Percentiles rank a stretch among this genome's conserved stretches.
Conservation (phyloP, 352 stramenopile species). For the Vaucheria bursata region DNA sequence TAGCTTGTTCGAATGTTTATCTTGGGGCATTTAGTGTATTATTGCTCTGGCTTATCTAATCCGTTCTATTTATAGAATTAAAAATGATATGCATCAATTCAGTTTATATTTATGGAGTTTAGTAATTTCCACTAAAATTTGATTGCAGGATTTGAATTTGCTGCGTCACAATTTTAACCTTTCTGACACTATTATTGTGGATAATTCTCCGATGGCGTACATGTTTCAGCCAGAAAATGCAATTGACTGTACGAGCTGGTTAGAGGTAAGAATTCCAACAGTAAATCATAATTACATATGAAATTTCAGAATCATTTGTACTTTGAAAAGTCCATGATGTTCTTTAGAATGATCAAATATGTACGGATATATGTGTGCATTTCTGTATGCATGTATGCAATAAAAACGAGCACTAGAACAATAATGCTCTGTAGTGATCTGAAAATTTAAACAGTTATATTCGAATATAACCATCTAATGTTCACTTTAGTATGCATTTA, state of each 20-base stretch:
- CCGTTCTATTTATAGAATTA: neutral
- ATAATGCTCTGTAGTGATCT: too few relatives aligned
- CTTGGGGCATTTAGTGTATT: neutral
- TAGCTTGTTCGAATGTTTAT: neutral
- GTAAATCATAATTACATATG: neutral
- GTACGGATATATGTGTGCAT: neutral
- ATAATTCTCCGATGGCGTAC: slow-evolving; percentile 97
- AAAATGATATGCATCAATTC: neutral
- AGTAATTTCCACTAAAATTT: slow-evolving; percentile 87
- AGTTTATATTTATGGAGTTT: slow-evolving; percentile 59
- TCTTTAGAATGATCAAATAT: neutral
- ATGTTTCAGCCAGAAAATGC: slow-evolving; percentile 91
- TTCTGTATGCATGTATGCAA: neutral
- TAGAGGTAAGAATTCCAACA: slow-evolving; percentile 9
- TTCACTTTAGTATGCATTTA: neutral
- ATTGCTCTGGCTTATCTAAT: neutral
- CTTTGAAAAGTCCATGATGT: neutral
- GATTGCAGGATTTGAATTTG: slow-evolving; percentile 92
- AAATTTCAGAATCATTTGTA: neutral
- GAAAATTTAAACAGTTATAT: neutral
- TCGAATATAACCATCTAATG: neutral
- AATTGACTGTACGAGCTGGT: slow-evolving; percentile 58
- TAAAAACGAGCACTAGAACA: neutral
- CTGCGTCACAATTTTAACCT: slow-evolving; percentile 81
- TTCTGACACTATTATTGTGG: slow-evolving; percentile 85